Percentiles rank a stretch among this genome's conserved stretches.
phyloP scores from a whole-genome alignment of 495 filamentous ascomycete genomes.

The Hyaloscypha bicolor region DNA sequence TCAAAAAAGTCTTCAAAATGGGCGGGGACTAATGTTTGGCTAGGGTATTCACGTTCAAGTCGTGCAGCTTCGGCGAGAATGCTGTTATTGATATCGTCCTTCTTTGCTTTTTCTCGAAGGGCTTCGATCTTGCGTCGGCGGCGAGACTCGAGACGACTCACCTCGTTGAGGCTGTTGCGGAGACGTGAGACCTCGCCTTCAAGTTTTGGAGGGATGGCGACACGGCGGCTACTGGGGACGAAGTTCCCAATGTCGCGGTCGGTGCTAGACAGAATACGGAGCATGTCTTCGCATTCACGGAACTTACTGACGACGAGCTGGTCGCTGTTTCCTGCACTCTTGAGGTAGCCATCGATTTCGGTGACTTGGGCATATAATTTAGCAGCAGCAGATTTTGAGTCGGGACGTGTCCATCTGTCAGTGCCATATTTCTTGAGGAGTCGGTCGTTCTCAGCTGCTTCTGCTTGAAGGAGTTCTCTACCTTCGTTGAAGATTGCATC shows the following conservation, averaged over 20 bases:
- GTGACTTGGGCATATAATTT: constrained; percentile 74
- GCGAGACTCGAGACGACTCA: constrained; percentile 76
- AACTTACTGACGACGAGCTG: constrained; percentile 78
- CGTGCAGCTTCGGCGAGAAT: constrained; percentile 81
- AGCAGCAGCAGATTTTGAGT: constrained; percentile 67
- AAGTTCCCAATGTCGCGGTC: constrained; percentile 82
- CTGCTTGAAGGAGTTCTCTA: constrained; percentile 70
- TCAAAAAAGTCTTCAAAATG: constrained; percentile 94
- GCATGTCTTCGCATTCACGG: constrained; percentile 68
- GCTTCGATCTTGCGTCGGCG: constrained; percentile 74
- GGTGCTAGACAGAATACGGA: constrained; percentile 74
- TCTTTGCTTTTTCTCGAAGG: constrained; percentile 73
- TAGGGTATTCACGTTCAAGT: constrained; percentile 79
- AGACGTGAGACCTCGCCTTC: constrained; percentile 77
- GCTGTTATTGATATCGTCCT: constrained; percentile 86
- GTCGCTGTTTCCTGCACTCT: constrained; percentile 82
- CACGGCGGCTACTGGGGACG: constrained; percentile 81
- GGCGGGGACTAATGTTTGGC: constrained; percentile 77
- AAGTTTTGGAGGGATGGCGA: constrained; percentile 74
- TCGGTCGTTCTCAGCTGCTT: constrained; percentile 79
- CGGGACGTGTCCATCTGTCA: constrained; percentile 75
- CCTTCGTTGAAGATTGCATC: constrained; percentile 78
- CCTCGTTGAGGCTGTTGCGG: constrained; percentile 77
- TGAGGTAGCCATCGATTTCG: constrained; percentile 88
- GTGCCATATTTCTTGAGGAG: constrained; percentile 83